Conservation (phyloP, 192 early-diverging fungal species). For the Chytriomyces confervae region DNA sequence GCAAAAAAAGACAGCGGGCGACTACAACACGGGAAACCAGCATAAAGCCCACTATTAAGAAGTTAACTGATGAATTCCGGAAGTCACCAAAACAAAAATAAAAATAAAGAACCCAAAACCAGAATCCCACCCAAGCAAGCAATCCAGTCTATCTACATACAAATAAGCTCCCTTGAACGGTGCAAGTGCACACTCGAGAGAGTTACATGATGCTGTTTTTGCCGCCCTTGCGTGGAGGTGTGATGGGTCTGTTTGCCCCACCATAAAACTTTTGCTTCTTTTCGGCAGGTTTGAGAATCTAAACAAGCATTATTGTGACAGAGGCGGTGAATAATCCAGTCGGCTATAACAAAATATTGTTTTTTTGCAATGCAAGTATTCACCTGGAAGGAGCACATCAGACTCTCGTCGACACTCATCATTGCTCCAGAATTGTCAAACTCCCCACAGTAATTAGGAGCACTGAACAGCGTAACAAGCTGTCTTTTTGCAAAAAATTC, state of each 20-base stretch:
- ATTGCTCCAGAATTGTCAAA: slow-evolving; percentile 74
- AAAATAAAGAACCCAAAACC: too few species aligned
- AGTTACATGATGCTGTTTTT: slow-evolving; percentile 36
- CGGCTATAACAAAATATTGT: neutral
- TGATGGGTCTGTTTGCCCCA: slow-evolving; percentile 70
- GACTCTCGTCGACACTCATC: slow-evolving; percentile 74
- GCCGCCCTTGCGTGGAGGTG: slow-evolving; percentile 68
- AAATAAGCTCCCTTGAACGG: neutral
- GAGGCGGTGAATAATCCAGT: neutral
- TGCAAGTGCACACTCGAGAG: neutral
- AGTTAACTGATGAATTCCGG: too few species aligned
- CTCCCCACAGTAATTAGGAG: slow-evolving; percentile 94
- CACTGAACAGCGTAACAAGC: slow-evolving; percentile 94
- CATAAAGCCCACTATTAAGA: neutral
- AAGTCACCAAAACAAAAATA: too few species aligned
- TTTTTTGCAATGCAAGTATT: too few species aligned
- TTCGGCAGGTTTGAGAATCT: slow-evolving; percentile 97
- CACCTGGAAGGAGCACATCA: slow-evolving; percentile 72
- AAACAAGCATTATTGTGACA: neutral
- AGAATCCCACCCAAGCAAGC: neutral
- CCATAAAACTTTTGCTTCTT: slow-evolving; percentile 87
- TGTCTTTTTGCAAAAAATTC: slow-evolving; percentile 98
- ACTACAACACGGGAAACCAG: neutral
- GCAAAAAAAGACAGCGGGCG: neutral
- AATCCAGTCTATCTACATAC: slow-evolving; percentile 2